Conservation (phyloP, 768 basidiomycete species). For the Tricholoma sp. region DNA sequence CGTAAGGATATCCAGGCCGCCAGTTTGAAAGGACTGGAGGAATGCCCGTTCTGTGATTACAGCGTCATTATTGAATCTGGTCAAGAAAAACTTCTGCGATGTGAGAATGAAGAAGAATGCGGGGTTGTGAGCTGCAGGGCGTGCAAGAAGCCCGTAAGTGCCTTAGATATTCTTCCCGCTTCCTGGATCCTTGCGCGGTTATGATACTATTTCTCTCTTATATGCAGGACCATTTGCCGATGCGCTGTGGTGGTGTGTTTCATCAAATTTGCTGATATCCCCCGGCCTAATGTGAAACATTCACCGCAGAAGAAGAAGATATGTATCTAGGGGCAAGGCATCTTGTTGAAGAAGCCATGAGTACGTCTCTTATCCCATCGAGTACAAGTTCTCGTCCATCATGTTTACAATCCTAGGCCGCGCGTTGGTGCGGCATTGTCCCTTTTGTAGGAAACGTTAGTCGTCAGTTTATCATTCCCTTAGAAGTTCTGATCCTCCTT, state of each 20-base stretch:
- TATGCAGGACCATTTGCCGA: background rate
- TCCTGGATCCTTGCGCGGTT: background rate
- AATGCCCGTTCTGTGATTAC: conserved; percentile 90
- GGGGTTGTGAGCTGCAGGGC: conserved; percentile 69
- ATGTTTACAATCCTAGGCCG: conserved; percentile 1
- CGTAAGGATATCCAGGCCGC: conserved; percentile 78
- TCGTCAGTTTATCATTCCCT: background rate
- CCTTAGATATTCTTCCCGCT: background rate
- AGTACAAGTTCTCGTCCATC: background rate
- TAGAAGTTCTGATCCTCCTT: background rate
- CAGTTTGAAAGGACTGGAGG: conserved; percentile 73
- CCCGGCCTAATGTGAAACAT: background rate
- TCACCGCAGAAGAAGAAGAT: background rate
- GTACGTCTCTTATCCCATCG: background rate
- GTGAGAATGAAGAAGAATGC: conserved; percentile 62
- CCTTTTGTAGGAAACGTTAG: background rate
- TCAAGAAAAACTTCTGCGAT: conserved; percentile 57
- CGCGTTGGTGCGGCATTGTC: background rate
- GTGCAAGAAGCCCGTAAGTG: conserved; percentile 68
- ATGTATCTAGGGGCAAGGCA: background rate
- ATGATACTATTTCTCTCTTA: background rate
- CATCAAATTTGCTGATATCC: background rate
- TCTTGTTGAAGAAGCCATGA: background rate
- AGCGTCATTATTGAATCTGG: conserved; percentile 69
- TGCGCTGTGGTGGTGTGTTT: background rate